A percentile compares a stretch with the other conserved stretches of the same genome.
These are phyloP conservation scores for Plantago ovata DNA, from an alignment of 257 asterid genomes.

Conservation along the genomic window DNA sequence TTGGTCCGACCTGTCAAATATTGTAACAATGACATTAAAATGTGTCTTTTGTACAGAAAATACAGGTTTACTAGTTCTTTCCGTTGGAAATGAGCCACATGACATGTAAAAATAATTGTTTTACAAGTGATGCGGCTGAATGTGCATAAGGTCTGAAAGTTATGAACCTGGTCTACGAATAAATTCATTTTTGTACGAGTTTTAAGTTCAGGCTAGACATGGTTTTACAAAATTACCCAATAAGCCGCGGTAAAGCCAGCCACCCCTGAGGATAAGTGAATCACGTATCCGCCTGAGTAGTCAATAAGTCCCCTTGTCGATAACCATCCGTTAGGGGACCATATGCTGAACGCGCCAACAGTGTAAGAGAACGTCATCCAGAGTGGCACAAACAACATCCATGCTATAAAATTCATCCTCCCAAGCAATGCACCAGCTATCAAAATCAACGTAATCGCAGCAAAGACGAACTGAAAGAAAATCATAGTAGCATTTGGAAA, in stretches of 20 bases:
- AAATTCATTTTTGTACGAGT: too few relatives aligned
- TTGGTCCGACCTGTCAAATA: constrained; percentile 63
- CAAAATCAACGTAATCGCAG: constrained; percentile 70
- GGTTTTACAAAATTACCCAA: constrained; percentile 52
- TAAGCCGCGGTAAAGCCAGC: constrained; percentile 89
- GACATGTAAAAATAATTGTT: too few relatives aligned
- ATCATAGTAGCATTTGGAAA: constrained; percentile 69
- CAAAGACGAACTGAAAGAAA: constrained; percentile 78
- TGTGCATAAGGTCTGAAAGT: too few relatives aligned
- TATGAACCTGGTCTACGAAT: too few relatives aligned
- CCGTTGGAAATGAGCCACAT: too few relatives aligned
- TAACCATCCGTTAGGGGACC: constrained; percentile 76
- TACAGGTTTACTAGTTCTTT: too few relatives aligned
- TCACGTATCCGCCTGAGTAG: constrained; percentile 71
- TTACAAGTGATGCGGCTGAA: too few relatives aligned
- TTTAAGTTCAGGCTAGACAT: too few relatives aligned
- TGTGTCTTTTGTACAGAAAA: too few relatives aligned
- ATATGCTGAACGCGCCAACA: constrained; percentile 55
- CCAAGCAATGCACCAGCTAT: constrained; percentile 74
- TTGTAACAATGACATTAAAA: background rate
- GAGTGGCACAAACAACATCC: constrained; percentile 81
- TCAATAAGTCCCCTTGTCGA: constrained; percentile 56
- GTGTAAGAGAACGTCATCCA: constrained; percentile 83
- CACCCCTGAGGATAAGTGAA: constrained; percentile 73
- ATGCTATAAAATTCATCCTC: constrained; percentile 69